A percentile compares a stretch with the other conserved stretches of the same genome.
phyloP scores from a whole-genome alignment of 2,329 filamentous ascomycete genomes.

The Pestalotiopsis sp. region DNA sequence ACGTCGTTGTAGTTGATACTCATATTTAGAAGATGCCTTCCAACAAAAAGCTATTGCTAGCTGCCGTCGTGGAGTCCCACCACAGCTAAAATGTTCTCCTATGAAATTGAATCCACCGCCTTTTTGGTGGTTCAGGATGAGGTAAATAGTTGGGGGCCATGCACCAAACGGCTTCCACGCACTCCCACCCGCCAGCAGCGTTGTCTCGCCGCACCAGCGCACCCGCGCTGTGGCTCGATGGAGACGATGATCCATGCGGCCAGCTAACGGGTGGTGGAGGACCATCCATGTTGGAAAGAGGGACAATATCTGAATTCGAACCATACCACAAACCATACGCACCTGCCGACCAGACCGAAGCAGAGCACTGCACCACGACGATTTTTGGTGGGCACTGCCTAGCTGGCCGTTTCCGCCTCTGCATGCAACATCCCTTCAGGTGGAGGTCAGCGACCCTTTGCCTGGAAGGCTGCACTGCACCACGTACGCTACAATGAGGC shows the following conservation, averaged over 20 bases:
- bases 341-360: no score
- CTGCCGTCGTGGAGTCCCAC: not conserved
- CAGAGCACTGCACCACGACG: not conserved
- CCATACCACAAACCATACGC: no score
- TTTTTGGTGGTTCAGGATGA: not conserved
- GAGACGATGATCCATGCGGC: constrained; percentile 2
- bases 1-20: no score
- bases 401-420: not conserved
- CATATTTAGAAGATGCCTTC: not conserved
- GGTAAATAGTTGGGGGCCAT: constrained; percentile 5
- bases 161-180: not conserved
- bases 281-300: not conserved
- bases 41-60: not conserved
- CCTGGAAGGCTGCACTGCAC: not conserved
- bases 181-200: not conserved
- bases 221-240: constrained; percentile 11
- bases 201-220: not conserved
- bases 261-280: not conserved
- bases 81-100: not conserved
- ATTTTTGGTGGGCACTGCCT: not conserved
- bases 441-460: not conserved
- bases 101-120: not conserved
- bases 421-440: not conserved
- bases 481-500: not conserved
- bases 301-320: no score